Percentiles rank a stretch among this genome's conserved stretches.
Evolutionary conservation across 2,329 filamentous ascomycete species (phyloP).

Genomic region (Fusarium staphyleae): DNA sequence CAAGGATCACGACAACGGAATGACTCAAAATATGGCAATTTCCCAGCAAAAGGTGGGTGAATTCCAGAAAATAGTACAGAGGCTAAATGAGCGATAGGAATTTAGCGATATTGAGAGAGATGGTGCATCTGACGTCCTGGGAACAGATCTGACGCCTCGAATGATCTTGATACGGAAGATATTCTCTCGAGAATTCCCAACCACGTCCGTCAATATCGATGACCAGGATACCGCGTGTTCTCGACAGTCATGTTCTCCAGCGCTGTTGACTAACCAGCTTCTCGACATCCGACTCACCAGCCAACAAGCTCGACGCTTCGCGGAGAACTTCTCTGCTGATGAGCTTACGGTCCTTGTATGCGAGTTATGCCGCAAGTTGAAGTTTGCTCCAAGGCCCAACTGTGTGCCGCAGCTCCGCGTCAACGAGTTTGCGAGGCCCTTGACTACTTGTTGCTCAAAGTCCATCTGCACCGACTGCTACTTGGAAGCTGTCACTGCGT

Average conservation of each 20-base stretch:
- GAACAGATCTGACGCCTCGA: not conserved
- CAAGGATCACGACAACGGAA: not conserved
- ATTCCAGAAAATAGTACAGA: not conserved
- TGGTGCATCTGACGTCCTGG: not conserved
- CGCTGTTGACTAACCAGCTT: slow-evolving; percentile 6
- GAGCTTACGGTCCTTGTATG: not conserved
- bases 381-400: slow-evolving; percentile 1
- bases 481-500: not conserved
- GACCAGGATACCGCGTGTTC: not conserved
- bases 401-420: not conserved
- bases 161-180: slow-evolving; percentile 1
- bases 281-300: slow-evolving; percentile 8
- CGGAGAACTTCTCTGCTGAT: not conserved
- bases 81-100: not conserved
- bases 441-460: slow-evolving; percentile 4
- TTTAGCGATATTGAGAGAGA: not conserved
- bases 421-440: slow-evolving; percentile 2
- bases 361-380: slow-evolving; percentile 2
- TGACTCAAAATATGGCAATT: not conserved
- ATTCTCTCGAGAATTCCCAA: not conserved
- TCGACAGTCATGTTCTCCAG: not conserved
- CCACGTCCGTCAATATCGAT: not conserved
- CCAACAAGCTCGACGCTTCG: not conserved
- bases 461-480: slow-evolving; percentile 3
- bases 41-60: not conserved